phyloP scores from a whole-genome alignment of 2,329 filamentous ascomycete species.

The Aureobasidium sp. region DNA sequence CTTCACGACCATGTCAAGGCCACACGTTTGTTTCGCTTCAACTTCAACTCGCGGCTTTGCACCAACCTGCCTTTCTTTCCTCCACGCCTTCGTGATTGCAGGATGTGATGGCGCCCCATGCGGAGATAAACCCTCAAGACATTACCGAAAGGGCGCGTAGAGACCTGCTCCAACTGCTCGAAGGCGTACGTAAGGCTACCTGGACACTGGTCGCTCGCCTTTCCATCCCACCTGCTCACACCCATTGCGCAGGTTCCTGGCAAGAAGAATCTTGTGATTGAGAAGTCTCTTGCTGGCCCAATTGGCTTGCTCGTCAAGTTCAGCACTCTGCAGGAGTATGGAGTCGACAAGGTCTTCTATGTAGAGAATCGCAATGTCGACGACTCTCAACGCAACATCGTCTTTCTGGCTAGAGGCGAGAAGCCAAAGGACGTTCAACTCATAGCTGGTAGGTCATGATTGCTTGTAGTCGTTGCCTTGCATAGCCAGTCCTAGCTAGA shows the following conservation, averaged over 20 bases:
- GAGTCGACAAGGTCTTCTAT: conserved; percentile 95
- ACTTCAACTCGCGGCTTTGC: not conserved
- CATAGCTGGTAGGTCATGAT: conserved; percentile 65
- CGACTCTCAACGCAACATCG: conserved; percentile 85
- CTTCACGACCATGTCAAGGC: not conserved
- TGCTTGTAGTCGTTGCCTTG: conserved; percentile 9
- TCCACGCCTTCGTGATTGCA: conserved; percentile 7
- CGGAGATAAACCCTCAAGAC: conserved; percentile 61
- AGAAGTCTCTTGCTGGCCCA: conserved; percentile 80
- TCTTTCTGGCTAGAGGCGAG: conserved; percentile 88
- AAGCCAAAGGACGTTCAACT: conserved; percentile 73
- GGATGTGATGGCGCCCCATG: conserved; percentile 30
- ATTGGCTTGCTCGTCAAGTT: conserved; percentile 91
- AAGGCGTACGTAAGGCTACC: conserved; percentile 68
- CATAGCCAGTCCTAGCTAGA: not conserved
- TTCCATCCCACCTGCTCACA: not conserved
- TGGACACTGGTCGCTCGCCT: not conserved
- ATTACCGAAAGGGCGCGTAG: conserved; percentile 76
- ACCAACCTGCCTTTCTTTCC: not conserved
- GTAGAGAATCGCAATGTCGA: conserved; percentile 94
- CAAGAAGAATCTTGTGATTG: conserved; percentile 96
- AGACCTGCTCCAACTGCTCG: conserved; percentile 82
- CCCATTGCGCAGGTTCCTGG: conserved; percentile 68
- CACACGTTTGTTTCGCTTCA: not conserved
- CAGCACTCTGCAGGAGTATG: conserved; percentile 90